Conservation (phyloP, 768 basidiomycete species). For the Leccinum subtestaceum region DNA sequence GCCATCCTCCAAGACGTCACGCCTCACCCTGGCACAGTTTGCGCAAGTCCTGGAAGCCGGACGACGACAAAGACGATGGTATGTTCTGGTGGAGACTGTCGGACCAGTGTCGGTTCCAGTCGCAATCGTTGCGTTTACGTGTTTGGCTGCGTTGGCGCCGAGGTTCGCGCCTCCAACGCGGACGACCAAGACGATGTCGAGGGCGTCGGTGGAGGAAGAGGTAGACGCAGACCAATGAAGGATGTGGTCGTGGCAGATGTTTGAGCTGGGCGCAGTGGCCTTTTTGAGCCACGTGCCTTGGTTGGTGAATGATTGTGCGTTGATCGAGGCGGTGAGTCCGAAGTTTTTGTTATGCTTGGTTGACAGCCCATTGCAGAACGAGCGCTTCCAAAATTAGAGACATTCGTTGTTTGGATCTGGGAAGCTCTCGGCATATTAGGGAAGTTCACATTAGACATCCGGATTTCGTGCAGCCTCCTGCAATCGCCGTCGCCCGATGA, state of each 20-base stretch:
- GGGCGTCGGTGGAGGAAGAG: background rate
- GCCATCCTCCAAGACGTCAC: background rate
- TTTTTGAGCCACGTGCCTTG: constrained; percentile 10
- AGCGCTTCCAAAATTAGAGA: no score
- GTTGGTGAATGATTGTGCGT: background rate
- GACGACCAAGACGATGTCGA: background rate
- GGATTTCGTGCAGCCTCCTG: no score
- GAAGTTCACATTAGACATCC: no score
- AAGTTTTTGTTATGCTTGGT: no score
- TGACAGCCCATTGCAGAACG: no score
- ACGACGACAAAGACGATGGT: background rate
- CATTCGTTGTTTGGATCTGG: no score
- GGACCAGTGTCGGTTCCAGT: background rate
- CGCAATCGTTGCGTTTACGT: background rate
- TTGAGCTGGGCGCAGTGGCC: constrained; percentile 12
- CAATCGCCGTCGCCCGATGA: no score
- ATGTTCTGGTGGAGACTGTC: background rate
- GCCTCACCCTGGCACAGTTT: background rate
- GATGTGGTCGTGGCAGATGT: background rate
- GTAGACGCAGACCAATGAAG: background rate
- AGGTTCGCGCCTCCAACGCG: background rate
- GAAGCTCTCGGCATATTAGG: no score
- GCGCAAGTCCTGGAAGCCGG: background rate
- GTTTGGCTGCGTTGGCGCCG: background rate
- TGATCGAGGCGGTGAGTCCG: background rate